Evolutionary conservation across 176 grass and related monocot genomes (phyloP), one percentile per base, ranked within the genome.

Genomic region (Triticum dicoccoides): DNA sequence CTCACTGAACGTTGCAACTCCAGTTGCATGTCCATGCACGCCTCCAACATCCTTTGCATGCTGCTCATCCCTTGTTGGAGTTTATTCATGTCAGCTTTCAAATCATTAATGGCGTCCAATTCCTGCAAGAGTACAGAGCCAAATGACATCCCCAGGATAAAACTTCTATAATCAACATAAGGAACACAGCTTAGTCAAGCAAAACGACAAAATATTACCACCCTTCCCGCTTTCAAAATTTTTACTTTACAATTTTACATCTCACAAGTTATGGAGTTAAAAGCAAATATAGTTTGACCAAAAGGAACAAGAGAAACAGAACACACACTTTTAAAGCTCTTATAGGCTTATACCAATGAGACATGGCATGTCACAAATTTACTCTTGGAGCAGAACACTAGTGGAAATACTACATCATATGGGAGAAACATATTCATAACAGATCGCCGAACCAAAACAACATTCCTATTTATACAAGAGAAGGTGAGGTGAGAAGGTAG

Each of bases 1-100:
- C 92, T 92, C 73, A 99, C 92, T 3, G 97, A 92, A 70, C 97
- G 97, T 63, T 99, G 97, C 69, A 99, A 73, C 30, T 99, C 97
- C 44, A 99, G 85, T 76, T 99, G 97, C 97, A 99, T 96, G 85
- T 99, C 94, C 92, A 99, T 91, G 88, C 97, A 99, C 5, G 97
- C 88, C 69, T 99, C 97, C 85, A 99, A 44, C 89, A 92, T 91
- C 81, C 90, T 92, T 77, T 99, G 97, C 94, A 99, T 99, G 84
- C 86, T 95, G 81, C 83, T 90, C 97, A 99, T 96, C 73, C 90
- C 94, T 89, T 99, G 94, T 61, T 99, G 90, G 27, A 99, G 88
- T 75, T 85, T 87, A 74, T 89, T 90, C 94, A 96, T 96, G 32
- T 99, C 97, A 49, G 85, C 85, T 87, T 91, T 94, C 85, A 99